A percentile compares a stretch with the other conserved stretches of the same genome.
phyloP scores from a whole-genome alignment of 176 grass and related monocot genomes.

The Thalia dealbata region DNA sequence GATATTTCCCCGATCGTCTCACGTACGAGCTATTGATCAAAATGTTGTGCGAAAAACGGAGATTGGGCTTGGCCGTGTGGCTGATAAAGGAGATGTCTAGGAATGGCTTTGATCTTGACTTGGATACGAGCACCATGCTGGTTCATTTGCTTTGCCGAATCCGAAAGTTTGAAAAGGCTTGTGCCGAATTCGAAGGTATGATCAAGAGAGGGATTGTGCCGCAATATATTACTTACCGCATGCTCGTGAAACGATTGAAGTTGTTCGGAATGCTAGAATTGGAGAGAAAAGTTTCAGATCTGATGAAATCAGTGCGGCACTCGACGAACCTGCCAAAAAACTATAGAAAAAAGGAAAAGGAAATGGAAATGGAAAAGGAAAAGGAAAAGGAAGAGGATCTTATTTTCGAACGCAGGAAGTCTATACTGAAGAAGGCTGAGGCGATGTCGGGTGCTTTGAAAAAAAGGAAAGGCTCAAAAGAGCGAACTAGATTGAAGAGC shows the following conservation, averaged over 20 bases:
- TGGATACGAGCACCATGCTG: conserved; percentile 69
- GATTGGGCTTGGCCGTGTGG: conserved; percentile 40
- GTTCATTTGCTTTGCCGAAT: conserved; percentile 63
- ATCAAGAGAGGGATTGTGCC: conserved; percentile 61
- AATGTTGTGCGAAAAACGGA: conserved; percentile 52
- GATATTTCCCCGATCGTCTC: conserved; percentile 40
- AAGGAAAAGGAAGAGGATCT: conserved; percentile 31
- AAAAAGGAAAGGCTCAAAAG: conserved; percentile 32
- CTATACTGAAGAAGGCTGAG: conserved; percentile 57
- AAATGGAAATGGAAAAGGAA: too few relatives aligned
- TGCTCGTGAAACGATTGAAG: conserved; percentile 59
- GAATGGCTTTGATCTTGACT: conserved; percentile 53
- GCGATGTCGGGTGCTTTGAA: conserved; percentile 55
- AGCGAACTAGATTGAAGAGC: conserved; percentile 25
- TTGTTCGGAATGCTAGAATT: conserved; percentile 37
- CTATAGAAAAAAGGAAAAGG: conserved; percentile 43
- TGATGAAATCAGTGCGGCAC: conserved; percentile 60
- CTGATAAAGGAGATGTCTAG: conserved; percentile 65
- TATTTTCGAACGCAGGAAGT: conserved; percentile 35
- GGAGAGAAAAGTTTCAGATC: conserved; percentile 32
- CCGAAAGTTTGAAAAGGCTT: conserved; percentile 44
- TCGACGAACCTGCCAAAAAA: conserved; percentile 66
- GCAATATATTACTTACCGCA: conserved; percentile 69
- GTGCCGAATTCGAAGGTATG: conserved; percentile 54
- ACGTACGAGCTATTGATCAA: conserved; percentile 71